Conservation (phyloP, 2,329 filamentous ascomycete species). For the Penicillium sp. region DNA sequence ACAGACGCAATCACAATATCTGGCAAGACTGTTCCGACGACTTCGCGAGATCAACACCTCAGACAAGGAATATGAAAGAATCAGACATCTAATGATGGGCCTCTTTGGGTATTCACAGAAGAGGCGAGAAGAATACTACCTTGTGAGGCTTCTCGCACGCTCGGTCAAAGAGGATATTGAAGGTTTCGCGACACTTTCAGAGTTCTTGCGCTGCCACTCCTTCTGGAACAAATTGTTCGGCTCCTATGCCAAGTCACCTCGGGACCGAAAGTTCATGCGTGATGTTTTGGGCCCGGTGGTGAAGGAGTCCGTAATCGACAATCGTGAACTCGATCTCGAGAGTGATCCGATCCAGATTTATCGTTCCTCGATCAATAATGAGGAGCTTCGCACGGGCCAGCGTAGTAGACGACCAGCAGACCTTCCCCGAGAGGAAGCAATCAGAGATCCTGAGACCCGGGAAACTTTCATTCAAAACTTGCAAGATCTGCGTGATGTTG, state of each 20-base stretch:
- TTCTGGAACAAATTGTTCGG: constrained; percentile 87
- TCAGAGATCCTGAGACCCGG: constrained; percentile 89
- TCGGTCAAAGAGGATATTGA: constrained; percentile 87
- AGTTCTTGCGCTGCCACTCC: constrained; percentile 84
- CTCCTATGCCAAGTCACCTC: constrained; percentile 86
- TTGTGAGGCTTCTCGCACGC: constrained; percentile 80
- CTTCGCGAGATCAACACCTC: constrained; percentile 79
- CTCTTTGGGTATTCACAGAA: constrained; percentile 98
- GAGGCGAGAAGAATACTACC: constrained; percentile 91
- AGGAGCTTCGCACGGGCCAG: constrained; percentile 87
- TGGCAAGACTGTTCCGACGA: constrained; percentile 81
- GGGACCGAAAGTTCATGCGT: constrained; percentile 87
- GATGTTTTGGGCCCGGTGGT: constrained; percentile 83
- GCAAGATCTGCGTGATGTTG: constrained; percentile 89
- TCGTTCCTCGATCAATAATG: constrained; percentile 91
- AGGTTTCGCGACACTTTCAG: constrained; percentile 68
- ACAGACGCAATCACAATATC: constrained; percentile 93
- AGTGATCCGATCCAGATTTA: constrained; percentile 98
- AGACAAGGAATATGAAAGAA: constrained; percentile 89
- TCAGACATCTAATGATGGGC: constrained; percentile 93
- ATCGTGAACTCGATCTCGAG: constrained; percentile 85
- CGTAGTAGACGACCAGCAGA: constrained; percentile 79
- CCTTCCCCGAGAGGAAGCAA: constrained; percentile 88
- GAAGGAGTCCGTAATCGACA: constrained; percentile 88
- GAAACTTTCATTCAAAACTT: constrained; percentile 92